phyloP scores from a whole-genome alignment of 148 eudicot species.

The Rhododendron ovatum region DNA sequence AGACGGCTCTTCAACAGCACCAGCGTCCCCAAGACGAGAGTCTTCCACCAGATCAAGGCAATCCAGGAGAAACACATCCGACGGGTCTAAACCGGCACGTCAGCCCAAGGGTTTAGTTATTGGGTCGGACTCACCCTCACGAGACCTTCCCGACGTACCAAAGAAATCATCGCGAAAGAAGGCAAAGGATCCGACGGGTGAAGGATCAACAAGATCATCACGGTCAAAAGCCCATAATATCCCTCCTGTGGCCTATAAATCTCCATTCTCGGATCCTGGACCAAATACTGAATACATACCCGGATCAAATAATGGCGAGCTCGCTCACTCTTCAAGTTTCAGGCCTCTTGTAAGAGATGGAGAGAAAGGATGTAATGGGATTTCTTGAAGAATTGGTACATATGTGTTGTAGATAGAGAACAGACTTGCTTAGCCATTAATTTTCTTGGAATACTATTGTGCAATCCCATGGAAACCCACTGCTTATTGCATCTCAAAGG shows the following conservation, averaged over 20 bases:
- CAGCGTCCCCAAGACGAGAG: slow-evolving; percentile 19
- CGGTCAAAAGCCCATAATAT: neutral
- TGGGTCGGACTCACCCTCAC: slow-evolving; percentile 13
- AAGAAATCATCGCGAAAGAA: slow-evolving; percentile 60
- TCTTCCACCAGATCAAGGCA: slow-evolving; percentile 27
- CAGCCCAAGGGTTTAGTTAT: slow-evolving; percentile 17
- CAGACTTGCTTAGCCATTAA: neutral
- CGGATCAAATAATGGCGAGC: neutral
- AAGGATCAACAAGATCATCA: slow-evolving; percentile 27
- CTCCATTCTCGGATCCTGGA: slow-evolving; percentile 17
- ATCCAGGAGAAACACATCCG: slow-evolving; percentile 33
- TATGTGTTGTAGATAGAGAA: neutral
- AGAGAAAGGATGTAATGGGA: slow-evolving; percentile 10
- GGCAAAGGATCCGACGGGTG: slow-evolving; percentile 32
- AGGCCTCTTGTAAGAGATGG: slow-evolving; percentile 14
- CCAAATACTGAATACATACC: neutral
- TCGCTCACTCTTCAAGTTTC: slow-evolving; percentile 1
- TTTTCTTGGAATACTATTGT: neutral
- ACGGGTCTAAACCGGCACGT: slow-evolving; percentile 21
- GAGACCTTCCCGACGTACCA: slow-evolving; percentile 45
- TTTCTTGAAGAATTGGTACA: neutral
- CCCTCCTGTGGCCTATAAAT: neutral
- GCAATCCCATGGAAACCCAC: neutral
- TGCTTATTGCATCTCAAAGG: neutral
- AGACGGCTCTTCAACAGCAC: neutral